A percentile compares a stretch with the other conserved stretches of the same genome.
Conservation (phyloP, 1,284 basidiomycete genomes). For the Tranzscheliella williamsii region DNA sequence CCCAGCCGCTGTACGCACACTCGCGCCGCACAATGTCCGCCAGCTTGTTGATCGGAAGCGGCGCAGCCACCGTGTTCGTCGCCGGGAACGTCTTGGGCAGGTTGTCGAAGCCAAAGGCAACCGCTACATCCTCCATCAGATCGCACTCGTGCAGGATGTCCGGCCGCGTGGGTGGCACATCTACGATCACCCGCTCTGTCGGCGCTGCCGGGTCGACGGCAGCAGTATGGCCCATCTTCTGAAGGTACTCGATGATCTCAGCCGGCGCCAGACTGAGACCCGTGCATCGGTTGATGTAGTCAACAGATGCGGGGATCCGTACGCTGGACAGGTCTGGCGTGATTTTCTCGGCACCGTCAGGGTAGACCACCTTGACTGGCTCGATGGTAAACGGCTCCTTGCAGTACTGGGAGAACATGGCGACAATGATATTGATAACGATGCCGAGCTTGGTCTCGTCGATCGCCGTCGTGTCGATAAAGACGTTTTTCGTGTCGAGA, state of each 20-base stretch:
- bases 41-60: conserved; percentile 85
- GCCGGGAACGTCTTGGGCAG: conserved; percentile 86
- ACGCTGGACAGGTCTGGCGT: conserved; percentile 80
- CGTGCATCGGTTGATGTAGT: conserved; percentile 94
- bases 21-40: conserved; percentile 85
- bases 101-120: conserved; percentile 98
- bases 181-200: conserved; percentile 72
- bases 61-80: conserved; percentile 94
- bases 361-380: conserved; percentile 53
- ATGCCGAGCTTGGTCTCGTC: conserved; percentile 95
- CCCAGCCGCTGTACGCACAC: conserved; percentile 93
- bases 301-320: conserved; percentile 74
- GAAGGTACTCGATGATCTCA: conserved; percentile 71
- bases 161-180: conserved; percentile 85
- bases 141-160: conserved; percentile 98
- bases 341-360: conserved; percentile 70
- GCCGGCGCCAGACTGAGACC: conserved; percentile 73
- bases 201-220: conserved; percentile 15
- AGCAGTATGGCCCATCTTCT: conserved; percentile 69
- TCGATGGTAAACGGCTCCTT: conserved; percentile 74
- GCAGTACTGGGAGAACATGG: conserved; percentile 98
- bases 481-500: conserved; percentile 88
- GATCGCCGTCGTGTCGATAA: conserved; percentile 96
- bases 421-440: conserved; percentile 88
- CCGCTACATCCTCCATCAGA: conserved; percentile 96